Base-by-base conservation (phyloP, 768 basidiomycete species). In the Boletus huronensis region DNA sequence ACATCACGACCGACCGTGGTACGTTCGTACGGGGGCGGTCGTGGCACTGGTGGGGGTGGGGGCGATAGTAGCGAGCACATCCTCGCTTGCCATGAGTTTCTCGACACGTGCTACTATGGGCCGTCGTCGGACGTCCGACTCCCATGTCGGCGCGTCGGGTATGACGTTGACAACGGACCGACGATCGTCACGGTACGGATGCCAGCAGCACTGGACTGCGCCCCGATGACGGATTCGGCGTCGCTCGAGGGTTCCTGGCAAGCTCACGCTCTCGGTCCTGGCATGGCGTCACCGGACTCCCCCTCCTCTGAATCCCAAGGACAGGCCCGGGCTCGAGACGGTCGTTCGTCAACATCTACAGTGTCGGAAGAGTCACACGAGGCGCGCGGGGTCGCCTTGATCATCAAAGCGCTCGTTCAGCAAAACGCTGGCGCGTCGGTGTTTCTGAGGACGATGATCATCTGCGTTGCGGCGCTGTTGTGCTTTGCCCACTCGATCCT, bases 331-430 rank as follows among this genome's bases (percentile, higher is more conserved):
- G 21, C 40, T 4, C 41, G 9, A 9, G 41, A 25, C n/a, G 10
- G n/a, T 19, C 17, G 38, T 19, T 10, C 10, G n/a, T 39, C n/a
- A 5, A n/a, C 6, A 39, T 39, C 38, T 19, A 10, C 10, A 19
- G 5, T 10, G 35, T 36, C 17, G 19, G 36, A 38, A 38, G 36
- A 19, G 3, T 38, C 36, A 38, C n/a, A 38, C 17, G 36, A 38
- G n/a, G 36, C 36, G 17, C 36, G 10, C 11, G 63, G 63, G 3
- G 43, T 57, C 8, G 57, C 60, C 0, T 34, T 55, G 35, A 35
- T 65, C 39, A 14, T 65, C 53, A 65, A 65, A 36, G 60, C 63
- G 7, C 48, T 64, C 45, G 17, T 19, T 38, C 36, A 38, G 36
- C 36, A 38, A 19, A 38, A n/a, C 19, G 36, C 36, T 9, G 5